Percentiles rank a stretch among this genome's conserved stretches.
Evolutionary conservation across 176 grass and related monocot genomes (phyloP).

Genomic region (Phyllostachys edulis): DNA sequence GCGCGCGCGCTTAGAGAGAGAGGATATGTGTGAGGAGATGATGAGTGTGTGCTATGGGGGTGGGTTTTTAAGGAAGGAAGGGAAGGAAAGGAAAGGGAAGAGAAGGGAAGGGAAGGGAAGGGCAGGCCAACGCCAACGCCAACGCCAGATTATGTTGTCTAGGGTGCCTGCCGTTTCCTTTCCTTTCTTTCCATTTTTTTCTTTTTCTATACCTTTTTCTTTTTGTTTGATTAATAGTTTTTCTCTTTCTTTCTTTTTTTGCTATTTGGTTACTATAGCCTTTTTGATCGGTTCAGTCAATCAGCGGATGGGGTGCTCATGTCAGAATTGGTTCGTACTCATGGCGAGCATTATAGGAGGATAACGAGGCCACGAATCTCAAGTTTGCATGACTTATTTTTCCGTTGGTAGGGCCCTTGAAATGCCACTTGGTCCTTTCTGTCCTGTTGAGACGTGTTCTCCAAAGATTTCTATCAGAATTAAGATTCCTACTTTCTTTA

Average conservation of each 20-base stretch:
- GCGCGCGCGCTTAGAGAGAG: background rate
- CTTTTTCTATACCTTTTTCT: background rate
- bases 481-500: too few relatives aligned
- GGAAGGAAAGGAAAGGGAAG: background rate
- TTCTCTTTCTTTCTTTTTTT: too few relatives aligned
- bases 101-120: background rate
- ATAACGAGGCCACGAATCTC: background rate
- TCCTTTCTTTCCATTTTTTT: too few relatives aligned
- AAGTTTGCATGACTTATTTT: background rate
- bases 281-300: background rate
- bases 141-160: background rate
- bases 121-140: too few relatives aligned
- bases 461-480: too few relatives aligned
- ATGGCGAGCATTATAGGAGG: background rate
- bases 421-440: too few relatives aligned
- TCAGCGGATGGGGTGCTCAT: background rate
- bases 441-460: too few relatives aligned
- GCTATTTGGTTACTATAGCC: background rate
- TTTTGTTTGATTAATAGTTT: background rate
- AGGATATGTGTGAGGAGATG: background rate
- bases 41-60: background rate
- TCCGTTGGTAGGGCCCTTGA: background rate
- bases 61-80: slow-evolving; percentile 1
- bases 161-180: background rate
- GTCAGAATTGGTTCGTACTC: background rate